Evolutionary conservation across 805 yeast genomes (phyloP), one percentile per base, ranked within the genome.

Genomic region (Hagleromyces aurorensis): DNA sequence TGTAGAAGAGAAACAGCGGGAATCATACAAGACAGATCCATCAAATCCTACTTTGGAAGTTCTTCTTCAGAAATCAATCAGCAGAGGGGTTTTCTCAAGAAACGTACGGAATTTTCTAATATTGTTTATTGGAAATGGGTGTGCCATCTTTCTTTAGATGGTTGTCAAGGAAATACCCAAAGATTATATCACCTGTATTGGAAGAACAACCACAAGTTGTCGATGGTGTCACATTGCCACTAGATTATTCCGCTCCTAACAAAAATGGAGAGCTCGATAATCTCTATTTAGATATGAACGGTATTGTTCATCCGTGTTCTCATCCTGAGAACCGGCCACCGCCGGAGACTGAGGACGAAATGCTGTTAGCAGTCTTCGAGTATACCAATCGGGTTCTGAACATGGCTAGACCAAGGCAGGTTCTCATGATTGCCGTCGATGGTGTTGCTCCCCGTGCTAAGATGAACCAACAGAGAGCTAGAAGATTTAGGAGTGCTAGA

Each of bases 401-500:
- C 60, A 82, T 91, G 86, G 97, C 96, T 0, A 69, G 96, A 48
- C 99, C 99, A 2, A 65, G 97, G 34, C 87, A 91, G 53, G 75
- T 91, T 20, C 66, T 91, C 33, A 74, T 84, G 77, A 86, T 91
- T 55, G 97, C 98, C 2, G 94, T 91, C 19, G 99, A 91, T 63
- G 99, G 99, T 33, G 99, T 91, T 19, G 98, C 98, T 2, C 98
- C 98, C 13, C 69, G 97, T 50, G 97, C 96, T 16, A 87, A 87
- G 56, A 87, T 87, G 96, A 87, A 89, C 55, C 97, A 87, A 59
- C 97, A 87, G 60, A 70, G 97, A 43, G 78, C 95, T 3, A 76
- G 97, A 64, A 72, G 97, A 52, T 87, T 87, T 58, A 69, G 96
- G 45, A 74, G 94, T 9, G 96, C 96, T 1, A 76, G 77, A 52